phyloP scores from a whole-genome alignment of 1,139 yeast species.

The Taphrina pruni region DNA sequence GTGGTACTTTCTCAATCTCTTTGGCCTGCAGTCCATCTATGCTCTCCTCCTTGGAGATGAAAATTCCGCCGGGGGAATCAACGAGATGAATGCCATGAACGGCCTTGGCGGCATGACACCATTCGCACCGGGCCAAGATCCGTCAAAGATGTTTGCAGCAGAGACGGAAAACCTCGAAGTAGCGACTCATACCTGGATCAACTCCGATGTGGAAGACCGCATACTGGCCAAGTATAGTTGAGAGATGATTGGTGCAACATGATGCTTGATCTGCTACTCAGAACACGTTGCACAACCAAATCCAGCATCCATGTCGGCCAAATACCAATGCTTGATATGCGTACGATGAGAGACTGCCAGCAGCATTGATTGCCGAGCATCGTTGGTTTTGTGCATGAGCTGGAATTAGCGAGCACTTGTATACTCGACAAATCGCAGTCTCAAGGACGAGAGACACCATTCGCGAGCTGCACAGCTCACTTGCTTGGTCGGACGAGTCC shows the following conservation, averaged over 20 bases:
- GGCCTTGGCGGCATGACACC: conserved; percentile 51
- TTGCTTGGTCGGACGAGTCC: conserved; percentile 5
- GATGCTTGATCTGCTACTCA: too few relatives aligned
- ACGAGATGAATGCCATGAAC: conserved; percentile 44
- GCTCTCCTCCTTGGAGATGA: conserved; percentile 69
- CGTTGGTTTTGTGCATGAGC: too few relatives aligned
- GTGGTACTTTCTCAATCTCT: conserved; percentile 92
- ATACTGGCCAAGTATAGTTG: conserved; percentile 55
- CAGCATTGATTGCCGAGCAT: too few relatives aligned
- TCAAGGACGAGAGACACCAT: too few relatives aligned
- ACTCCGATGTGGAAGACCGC: conserved; percentile 70
- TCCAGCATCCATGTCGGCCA: too few relatives aligned
- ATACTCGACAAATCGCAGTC: too few relatives aligned
- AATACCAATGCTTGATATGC: too few relatives aligned
- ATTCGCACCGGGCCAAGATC: conserved; percentile 59
- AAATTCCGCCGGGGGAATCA: conserved; percentile 47
- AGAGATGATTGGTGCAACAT: neutral
- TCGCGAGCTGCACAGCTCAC: neutral
- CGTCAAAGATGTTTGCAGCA: conserved; percentile 63
- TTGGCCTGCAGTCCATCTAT: conserved; percentile 84
- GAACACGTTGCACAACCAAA: too few relatives aligned
- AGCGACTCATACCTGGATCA: conserved; percentile 62
- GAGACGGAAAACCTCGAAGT: conserved; percentile 82
- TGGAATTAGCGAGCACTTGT: too few relatives aligned
- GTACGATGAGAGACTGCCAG: too few relatives aligned